Conservation (phyloP, 2,329 filamentous ascomycete species). For the Helminthosporium solani region DNA sequence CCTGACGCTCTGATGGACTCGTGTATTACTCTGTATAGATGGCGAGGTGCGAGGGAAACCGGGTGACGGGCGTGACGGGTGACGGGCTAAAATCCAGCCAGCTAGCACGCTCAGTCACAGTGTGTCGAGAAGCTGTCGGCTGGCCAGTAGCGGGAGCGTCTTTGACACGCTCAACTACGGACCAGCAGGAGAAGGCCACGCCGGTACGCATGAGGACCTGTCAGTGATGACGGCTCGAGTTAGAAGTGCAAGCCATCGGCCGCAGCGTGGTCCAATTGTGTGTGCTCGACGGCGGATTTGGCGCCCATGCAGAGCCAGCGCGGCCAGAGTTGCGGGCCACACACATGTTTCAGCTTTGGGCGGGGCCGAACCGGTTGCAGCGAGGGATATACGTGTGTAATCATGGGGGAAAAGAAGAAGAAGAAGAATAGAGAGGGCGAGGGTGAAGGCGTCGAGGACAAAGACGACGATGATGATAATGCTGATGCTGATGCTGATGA, state of each 20-base stretch:
- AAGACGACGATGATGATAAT: too few species aligned
- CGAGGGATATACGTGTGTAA: too few species aligned
- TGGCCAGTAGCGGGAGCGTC: background rate
- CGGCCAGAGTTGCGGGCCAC: too few species aligned
- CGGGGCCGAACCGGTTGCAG: background rate
- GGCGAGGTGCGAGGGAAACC: too few species aligned
- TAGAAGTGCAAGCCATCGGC: background rate
- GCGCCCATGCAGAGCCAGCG: constrained; percentile 8
- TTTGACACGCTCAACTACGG: background rate
- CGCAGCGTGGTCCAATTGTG: constrained; percentile 7
- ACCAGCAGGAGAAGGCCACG: constrained; percentile 4
- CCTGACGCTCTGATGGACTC: constrained; percentile 15
- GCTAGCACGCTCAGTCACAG: too few species aligned
- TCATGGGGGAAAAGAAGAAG: background rate
- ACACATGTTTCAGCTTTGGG: constrained; percentile 15
- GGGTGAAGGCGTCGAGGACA: background rate
- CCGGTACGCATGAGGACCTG: background rate
- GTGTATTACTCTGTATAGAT: too few species aligned
- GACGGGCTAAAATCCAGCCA: too few species aligned
- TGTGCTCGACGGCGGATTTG: constrained; percentile 9
- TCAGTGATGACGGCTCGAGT: background rate
- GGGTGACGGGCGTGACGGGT: too few species aligned
- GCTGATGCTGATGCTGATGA: too few species aligned
- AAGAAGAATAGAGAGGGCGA: too few species aligned
- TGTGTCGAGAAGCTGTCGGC: too few species aligned